A percentile compares a stretch with the other conserved stretches of the same genome.
phyloP scores from a whole-genome alignment of 176 grass and related monocot genomes.

The Ananas comosus region DNA sequence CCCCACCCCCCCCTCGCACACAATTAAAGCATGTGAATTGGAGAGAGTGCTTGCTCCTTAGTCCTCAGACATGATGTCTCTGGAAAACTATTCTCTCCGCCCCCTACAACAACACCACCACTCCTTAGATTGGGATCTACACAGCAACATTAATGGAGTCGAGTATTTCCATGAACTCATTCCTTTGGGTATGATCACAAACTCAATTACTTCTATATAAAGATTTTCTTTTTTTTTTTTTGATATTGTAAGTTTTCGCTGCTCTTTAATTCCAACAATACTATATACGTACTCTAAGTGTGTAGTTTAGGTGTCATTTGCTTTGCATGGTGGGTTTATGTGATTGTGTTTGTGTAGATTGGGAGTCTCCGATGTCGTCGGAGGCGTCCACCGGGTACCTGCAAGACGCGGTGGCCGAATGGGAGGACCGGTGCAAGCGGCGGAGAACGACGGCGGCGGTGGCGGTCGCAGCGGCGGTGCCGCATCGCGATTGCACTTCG shows the following conservation, averaged over 20 bases:
- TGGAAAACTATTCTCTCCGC: conserved; percentile 23
- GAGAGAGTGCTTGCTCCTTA: conserved; percentile 33
- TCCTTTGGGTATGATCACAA: conserved; percentile 34
- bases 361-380: conserved; percentile 39
- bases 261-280: too few species aligned
- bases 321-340: too few species aligned
- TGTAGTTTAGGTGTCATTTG: too few species aligned
- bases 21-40: conserved; percentile 32
- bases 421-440: conserved; percentile 26
- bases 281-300: too few species aligned
- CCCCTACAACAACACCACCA: not conserved
- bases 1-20: conserved; percentile 22
- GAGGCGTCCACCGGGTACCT: conserved; percentile 52
- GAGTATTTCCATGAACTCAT: conserved; percentile 47
- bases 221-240: not conserved
- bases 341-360: not conserved
- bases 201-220: not conserved
- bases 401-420: conserved; percentile 41
- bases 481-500: conserved; percentile 1
- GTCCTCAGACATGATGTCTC: conserved; percentile 39
- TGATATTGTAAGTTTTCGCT: not conserved
- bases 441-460: not conserved
- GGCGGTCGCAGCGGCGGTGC: conserved; percentile 3
- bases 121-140: conserved; percentile 37
- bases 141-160: conserved; percentile 27